Conservation (phyloP, 305 asterid genomes). For the Striga hermonthica region DNA sequence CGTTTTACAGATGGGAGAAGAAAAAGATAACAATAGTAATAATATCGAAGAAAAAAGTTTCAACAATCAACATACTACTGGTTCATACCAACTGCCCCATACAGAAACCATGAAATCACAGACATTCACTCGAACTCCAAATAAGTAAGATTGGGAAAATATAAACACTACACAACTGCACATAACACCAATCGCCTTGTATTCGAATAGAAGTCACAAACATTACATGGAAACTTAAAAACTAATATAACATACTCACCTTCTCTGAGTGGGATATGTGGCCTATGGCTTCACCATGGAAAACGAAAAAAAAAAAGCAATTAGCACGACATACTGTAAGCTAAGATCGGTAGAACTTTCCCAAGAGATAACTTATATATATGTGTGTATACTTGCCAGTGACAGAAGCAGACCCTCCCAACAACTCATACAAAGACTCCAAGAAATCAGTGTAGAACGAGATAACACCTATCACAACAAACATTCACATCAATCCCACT, state of each 20-base stretch:
- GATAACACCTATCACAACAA: constrained; percentile 56
- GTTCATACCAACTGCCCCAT: constrained; percentile 6
- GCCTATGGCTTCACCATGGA: constrained; percentile 53
- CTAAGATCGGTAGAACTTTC: neutral
- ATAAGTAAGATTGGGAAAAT: neutral
- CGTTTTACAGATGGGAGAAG: constrained; percentile 18
- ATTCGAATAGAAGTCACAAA: neutral
- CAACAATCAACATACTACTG: neutral
- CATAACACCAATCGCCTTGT: neutral
- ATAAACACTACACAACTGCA: neutral
- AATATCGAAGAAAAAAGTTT: constrained; percentile 1
- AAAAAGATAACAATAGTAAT: constrained; percentile 8
- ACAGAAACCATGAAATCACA: neutral
- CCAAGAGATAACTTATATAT: neutral
- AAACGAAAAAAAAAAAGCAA: constrained; percentile 31
- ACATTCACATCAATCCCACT: constrained; percentile 9
- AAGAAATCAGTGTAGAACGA: constrained; percentile 74
- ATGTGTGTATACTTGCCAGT: constrained; percentile 53
- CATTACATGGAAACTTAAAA: neutral
- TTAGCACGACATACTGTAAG: constrained; percentile 25
- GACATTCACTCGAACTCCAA: neutral
- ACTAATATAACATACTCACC: constrained; percentile 41
- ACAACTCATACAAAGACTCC: constrained; percentile 63
- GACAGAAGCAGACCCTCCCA: constrained; percentile 72
- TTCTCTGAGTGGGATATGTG: constrained; percentile 68